Conservation (phyloP, 129 eudicot species). For the Lactuca sativa region DNA sequence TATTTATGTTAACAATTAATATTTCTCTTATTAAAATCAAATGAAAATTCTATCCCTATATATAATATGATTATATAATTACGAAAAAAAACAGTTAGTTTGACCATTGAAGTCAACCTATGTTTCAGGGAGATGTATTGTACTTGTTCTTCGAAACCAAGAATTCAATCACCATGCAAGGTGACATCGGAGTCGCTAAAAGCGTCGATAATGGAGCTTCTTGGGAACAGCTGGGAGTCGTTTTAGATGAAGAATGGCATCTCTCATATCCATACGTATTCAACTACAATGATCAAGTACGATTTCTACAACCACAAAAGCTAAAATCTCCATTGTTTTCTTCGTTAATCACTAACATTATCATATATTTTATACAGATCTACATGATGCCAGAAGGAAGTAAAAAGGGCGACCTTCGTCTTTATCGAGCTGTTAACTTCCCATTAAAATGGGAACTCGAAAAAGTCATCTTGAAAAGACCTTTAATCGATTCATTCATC, state of each 20-base stretch:
- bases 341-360: not conserved
- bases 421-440: conserved; percentile 71
- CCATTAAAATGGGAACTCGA: conserved; percentile 79
- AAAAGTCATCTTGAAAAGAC: conserved; percentile 59
- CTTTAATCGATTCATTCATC: conserved; percentile 75
- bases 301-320: conserved; percentile 9
- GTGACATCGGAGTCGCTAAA: conserved; percentile 89
- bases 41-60: no score
- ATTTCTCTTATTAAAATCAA: not conserved
- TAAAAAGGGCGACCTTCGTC: conserved; percentile 77
- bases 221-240: conserved; percentile 84
- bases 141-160: conserved; percentile 82
- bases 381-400: conserved; percentile 98
- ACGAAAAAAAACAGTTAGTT: not conserved
- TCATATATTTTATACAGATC: conserved; percentile 36
- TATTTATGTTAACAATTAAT: not conserved
- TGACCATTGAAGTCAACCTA: conserved; percentile 18
- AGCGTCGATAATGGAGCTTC: conserved; percentile 81
- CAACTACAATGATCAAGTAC: conserved; percentile 63
- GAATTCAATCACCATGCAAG: conserved; percentile 83
- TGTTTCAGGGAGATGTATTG: conserved; percentile 68
- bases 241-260: conserved; percentile 96
- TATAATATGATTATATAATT: no score
- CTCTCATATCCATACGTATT: conserved; percentile 89
- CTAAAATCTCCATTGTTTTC: not conserved